phyloP scores from a whole-genome alignment of 2,329 filamentous ascomycete genomes.

The Dothideomycetes sp. region DNA sequence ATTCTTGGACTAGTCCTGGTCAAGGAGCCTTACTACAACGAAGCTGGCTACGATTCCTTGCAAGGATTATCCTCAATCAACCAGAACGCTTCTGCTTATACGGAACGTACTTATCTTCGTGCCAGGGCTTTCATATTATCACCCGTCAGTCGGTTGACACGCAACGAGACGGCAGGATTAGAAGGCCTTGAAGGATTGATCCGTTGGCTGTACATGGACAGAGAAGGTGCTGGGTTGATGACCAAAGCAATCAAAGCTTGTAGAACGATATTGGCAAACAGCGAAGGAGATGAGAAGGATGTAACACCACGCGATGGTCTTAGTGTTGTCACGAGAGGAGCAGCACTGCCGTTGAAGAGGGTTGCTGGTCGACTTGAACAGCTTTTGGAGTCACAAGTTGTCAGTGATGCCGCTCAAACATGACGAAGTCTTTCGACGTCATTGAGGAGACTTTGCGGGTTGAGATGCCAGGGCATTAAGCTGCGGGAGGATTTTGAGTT shows the following conservation, averaged over 20 bases:
- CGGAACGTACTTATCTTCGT: conserved; percentile 46
- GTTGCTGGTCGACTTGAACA: conserved; percentile 11
- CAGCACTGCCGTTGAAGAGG: conserved; percentile 22
- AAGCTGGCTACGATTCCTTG: conserved; percentile 51
- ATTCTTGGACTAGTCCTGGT: conserved; percentile 50
- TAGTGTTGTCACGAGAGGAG: conserved; percentile 40
- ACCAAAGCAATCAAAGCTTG: conserved; percentile 36
- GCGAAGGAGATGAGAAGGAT: conserved; percentile 22
- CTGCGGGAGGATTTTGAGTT: too few relatives aligned
- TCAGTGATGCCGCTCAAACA: too few relatives aligned
- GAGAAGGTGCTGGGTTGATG: conserved; percentile 30
- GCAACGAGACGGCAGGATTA: conserved; percentile 16
- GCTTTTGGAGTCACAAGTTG: too few relatives aligned
- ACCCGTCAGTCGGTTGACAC: background rate
- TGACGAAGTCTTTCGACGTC: too few relatives aligned
- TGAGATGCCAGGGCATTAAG: too few relatives aligned
- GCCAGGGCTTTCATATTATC: conserved; percentile 40
- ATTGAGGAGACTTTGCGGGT: too few relatives aligned
- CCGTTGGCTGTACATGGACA: conserved; percentile 40
- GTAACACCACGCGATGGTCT: conserved; percentile 35
- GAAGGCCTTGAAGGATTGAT: conserved; percentile 44
- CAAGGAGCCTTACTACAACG: conserved; percentile 54
- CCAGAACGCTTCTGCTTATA: conserved; percentile 42
- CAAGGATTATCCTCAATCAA: conserved; percentile 33
- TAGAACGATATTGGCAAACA: conserved; percentile 33